Evolutionary conservation across 495 filamentous ascomycete genomes (phyloP).

Genomic region (Xylaria longipes): DNA sequence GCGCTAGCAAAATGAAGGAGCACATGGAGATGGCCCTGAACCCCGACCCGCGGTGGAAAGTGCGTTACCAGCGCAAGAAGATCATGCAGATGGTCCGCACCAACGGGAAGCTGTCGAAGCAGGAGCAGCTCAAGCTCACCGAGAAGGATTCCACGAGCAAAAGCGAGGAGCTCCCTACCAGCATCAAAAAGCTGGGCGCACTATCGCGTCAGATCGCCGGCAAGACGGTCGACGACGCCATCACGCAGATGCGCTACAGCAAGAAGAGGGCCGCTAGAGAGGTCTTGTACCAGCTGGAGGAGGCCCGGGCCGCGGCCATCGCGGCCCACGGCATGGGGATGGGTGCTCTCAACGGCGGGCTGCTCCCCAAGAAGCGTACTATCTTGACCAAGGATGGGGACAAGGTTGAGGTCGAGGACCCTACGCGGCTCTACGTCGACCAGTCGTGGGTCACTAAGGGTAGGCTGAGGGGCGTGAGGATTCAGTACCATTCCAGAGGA

Average conservation of each 20-base stretch:
- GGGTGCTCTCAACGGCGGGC: constrained; percentile 47
- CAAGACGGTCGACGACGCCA: constrained; percentile 90
- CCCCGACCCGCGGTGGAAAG: constrained; percentile 69
- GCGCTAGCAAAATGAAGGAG: constrained; percentile 40
- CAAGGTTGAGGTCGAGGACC: constrained; percentile 68
- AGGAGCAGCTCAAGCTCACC: constrained; percentile 68
- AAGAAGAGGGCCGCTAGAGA: constrained; percentile 91
- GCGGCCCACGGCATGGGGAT: constrained; percentile 84
- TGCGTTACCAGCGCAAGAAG: constrained; percentile 83
- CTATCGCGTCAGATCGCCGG: constrained; percentile 87
- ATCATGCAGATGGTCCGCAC: constrained; percentile 70
- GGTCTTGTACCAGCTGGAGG: constrained; percentile 75
- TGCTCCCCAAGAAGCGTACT: constrained; percentile 38
- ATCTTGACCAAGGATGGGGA: constrained; percentile 64
- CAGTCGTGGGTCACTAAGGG: constrained; percentile 92
- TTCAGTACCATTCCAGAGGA: constrained; percentile 74
- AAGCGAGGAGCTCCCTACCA: constrained; percentile 75
- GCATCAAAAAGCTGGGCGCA: constrained; percentile 83
- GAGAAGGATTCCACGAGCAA: constrained; percentile 72
- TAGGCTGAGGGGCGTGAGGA: constrained; percentile 52
- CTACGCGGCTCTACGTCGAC: constrained; percentile 79
- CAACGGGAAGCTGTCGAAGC: constrained; percentile 62
- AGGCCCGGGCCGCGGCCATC: constrained; percentile 78
- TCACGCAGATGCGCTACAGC: constrained; percentile 92
- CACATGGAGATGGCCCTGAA: constrained; percentile 66